Percentiles rank a stretch among this genome's conserved stretches.
These are phyloP conservation scores for Saccharomycopsis olivae DNA, from an alignment of 805 yeast species.

Conservation along the genomic window DNA sequence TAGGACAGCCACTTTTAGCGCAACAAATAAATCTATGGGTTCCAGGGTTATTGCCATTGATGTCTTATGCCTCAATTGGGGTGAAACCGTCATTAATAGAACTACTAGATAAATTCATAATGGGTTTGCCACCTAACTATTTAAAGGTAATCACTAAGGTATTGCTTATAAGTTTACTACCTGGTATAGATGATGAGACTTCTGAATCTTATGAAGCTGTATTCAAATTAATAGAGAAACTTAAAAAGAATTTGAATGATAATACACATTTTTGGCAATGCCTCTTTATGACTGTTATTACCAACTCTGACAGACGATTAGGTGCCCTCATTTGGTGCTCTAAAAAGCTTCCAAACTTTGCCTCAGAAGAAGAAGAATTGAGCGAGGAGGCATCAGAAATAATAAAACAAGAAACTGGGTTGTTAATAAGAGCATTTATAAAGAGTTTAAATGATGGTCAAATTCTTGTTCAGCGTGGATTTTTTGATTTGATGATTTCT, in stretches of 20 bases:
- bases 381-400: conserved; percentile 48
- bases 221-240: conserved; percentile 45
- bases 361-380: conserved; percentile 24
- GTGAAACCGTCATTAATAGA: conserved; percentile 71
- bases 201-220: conserved; percentile 67
- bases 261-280: conserved; percentile 83
- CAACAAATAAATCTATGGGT: conserved; percentile 65
- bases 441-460: conserved; percentile 57
- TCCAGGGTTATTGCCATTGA: conserved; percentile 83
- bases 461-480: conserved; percentile 75
- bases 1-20: conserved; percentile 47
- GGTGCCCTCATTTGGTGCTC: conserved; percentile 79
- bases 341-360: conserved; percentile 53
- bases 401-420: conserved; percentile 68
- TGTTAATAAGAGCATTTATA: conserved; percentile 64
- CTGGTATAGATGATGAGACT: conserved; percentile 89
- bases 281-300: conserved; percentile 60
- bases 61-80: conserved; percentile 81
- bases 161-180: conserved; percentile 59
- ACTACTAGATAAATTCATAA: conserved; percentile 44
- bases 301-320: conserved; percentile 67
- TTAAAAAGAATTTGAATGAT: conserved; percentile 47
- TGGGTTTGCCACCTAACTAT: conserved; percentile 37
- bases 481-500: conserved; percentile 66
- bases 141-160: conserved; percentile 56